Conservation (phyloP, 2,329 filamentous ascomycete species). For the Penicillium sp. region DNA sequence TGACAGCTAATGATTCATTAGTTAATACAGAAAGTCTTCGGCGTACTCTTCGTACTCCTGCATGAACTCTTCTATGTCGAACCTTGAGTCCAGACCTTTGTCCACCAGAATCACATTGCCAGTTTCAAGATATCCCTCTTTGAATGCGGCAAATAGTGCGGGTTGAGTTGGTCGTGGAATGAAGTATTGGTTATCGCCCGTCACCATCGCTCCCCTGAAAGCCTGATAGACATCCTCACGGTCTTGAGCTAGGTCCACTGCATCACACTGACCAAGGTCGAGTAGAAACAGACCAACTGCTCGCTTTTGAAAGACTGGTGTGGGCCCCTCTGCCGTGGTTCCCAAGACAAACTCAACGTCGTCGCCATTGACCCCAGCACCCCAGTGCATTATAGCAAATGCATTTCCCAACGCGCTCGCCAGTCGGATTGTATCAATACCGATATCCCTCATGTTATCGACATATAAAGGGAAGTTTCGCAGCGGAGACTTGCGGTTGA, state of each 20-base stretch:
- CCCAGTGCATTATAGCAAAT: conserved; percentile 16
- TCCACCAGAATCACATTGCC: conserved; percentile 4
- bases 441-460: neutral
- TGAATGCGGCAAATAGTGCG: conserved; percentile 14
- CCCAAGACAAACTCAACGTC: conserved; percentile 19
- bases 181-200: conserved; percentile 13
- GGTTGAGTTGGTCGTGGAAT: conserved; percentile 18
- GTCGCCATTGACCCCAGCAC: conserved; percentile 6
- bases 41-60: conserved; percentile 15
- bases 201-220: conserved; percentile 18
- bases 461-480: conserved; percentile 12
- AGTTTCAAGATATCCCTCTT: conserved; percentile 7
- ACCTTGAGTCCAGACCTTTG: neutral
- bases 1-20: too few relatives aligned
- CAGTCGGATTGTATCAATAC: conserved; percentile 5
- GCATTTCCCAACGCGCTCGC: conserved; percentile 8
- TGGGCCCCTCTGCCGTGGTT: neutral
- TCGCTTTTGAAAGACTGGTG: conserved; percentile 7
- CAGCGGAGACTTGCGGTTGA: neutral
- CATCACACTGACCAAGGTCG: conserved; percentile 13
- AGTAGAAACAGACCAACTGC: conserved; percentile 9
- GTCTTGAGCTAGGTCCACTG: conserved; percentile 8
- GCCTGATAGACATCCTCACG: conserved; percentile 12
- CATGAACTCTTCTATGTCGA: conserved; percentile 12
- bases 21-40: conserved; percentile 9